Evolutionary conservation across 306 rosid species (phyloP).

Genomic region (Lithocarpus polystachyus): DNA sequence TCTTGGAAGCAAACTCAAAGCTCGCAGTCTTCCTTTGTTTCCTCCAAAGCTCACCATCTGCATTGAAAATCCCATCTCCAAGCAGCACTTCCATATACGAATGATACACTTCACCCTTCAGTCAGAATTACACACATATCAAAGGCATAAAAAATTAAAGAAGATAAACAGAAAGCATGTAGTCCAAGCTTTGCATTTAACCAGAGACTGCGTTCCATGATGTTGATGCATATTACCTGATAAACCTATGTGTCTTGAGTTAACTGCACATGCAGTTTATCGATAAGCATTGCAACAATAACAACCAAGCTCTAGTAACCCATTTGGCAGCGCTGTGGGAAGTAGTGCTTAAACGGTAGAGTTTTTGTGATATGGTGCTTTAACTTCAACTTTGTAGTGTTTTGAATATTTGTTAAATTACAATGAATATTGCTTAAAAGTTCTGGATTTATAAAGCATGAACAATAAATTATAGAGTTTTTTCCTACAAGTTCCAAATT

Average conservation of each 20-base stretch:
- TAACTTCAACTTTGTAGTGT: too few species aligned
- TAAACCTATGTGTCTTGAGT: not conserved
- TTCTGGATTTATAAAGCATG: too few species aligned
- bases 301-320: too few species aligned
- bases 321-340: too few species aligned
- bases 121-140: conserved; percentile 9
- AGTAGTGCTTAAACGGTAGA: too few species aligned
- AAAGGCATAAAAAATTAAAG: not conserved
- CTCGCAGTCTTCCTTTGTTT: conserved; percentile 90
- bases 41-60: conserved; percentile 87
- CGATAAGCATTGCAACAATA: too few species aligned
- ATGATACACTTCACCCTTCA: conserved; percentile 83
- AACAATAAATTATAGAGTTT: too few species aligned
- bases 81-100: conserved; percentile 92
- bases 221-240: not conserved
- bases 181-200: not conserved
- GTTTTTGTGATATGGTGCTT: too few species aligned
- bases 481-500: too few species aligned
- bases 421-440: too few species aligned
- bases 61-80: conserved; percentile 91
- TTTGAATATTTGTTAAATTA: too few species aligned
- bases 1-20: conserved; percentile 90
- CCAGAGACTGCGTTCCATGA: not conserved
- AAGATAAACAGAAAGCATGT: not conserved
- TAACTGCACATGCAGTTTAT: too few species aligned